phyloP scores from a whole-genome alignment of 108 stramenopile species.

The Seminavis robusta region DNA sequence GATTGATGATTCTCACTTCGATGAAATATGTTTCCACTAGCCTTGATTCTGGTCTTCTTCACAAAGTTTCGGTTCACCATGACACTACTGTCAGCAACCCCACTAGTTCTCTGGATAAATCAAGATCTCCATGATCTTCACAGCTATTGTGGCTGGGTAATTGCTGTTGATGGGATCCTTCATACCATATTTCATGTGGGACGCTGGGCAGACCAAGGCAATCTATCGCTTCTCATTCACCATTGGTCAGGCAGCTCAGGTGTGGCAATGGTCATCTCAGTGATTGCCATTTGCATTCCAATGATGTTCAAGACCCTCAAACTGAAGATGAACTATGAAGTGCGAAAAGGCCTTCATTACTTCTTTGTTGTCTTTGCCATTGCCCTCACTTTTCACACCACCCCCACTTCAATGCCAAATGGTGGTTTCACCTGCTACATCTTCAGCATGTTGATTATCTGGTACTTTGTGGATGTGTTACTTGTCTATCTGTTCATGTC shows the following conservation, averaged over 20 bases:
- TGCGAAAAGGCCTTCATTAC: constrained; percentile 43
- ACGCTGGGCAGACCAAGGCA: constrained; percentile 40
- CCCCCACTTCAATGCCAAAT: constrained; percentile 23
- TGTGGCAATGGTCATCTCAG: constrained; percentile 21
- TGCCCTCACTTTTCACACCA: constrained; percentile 31
- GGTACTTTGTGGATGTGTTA: constrained; percentile 32
- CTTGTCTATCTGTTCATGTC: constrained; percentile 45
- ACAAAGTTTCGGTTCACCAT: constrained; percentile 41
- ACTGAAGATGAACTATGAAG: constrained; percentile 33
- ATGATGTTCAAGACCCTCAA: constrained; percentile 29
- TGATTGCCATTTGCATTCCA: constrained; percentile 31
- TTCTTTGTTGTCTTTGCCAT: constrained; percentile 40
- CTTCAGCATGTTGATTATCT: constrained; percentile 31
- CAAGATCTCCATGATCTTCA: constrained; percentile 45
- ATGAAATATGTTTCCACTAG: too few relatives aligned
- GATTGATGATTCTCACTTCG: too few relatives aligned
- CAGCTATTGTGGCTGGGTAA: constrained; percentile 40
- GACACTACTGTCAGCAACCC: constrained; percentile 25
- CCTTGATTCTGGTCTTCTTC: constrained; percentile 34
- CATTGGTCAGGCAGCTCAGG: constrained; percentile 34
- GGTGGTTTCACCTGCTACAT: constrained; percentile 39
- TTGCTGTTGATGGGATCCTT: constrained; percentile 26
- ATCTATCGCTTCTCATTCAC: constrained; percentile 25
- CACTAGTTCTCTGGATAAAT: too few relatives aligned
- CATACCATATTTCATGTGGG: constrained; percentile 36